Evolutionary conservation across 2,329 filamentous ascomycete genomes (phyloP), one percentile per base, ranked within the genome.

Genomic region (Teratosphaeriaceae sp.): DNA sequence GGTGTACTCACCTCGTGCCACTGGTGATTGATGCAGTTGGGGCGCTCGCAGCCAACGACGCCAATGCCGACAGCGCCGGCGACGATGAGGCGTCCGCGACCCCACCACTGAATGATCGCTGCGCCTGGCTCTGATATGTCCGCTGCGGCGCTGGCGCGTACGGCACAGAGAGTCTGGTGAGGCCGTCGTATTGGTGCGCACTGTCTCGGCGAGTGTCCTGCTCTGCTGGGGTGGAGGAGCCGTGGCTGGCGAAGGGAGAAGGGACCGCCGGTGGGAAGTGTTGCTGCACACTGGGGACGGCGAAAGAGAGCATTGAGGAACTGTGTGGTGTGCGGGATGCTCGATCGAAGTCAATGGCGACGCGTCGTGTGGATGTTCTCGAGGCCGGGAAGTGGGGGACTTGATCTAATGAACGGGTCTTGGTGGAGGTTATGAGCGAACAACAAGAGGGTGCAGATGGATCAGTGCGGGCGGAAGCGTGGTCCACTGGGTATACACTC

Each of bases 31-130:
- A 5, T 6, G 45, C 45, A 16, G 50, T 49, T 12, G 54, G 48
- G 21, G 51, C 54, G 45, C 47, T 52, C 19, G 55, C 55, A 12
- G 53, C 55, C 19, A 55, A 40, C 8, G 50, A 48, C 23, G 55
- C 55, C 42, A 58, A 47, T 21, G 52, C 46, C 12, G 53, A 51
- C 31, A 57, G 40, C 16, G 42, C 40, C 21, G 48, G 40, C 34
- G 38, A 46, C 74, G 53, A 79, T 67, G 42, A 40, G 53, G 79
- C 67, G 42, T 40, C 29, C 31, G 34, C 38, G 40, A 43, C 21
- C 31, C 46, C 38, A 6, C 39, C 31, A 33, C 23, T 38, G 21
- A 38, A 23, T 13, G 30, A 9, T 9, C 40, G 40, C n/a, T 36
- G n/a, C 8, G 15, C 13, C 11, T 27, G 15, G 12, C 23, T 16